Evolutionary conservation across 192 early-diverging fungal genomes (phyloP), one percentile per base, ranked within the genome.

Genomic region (Coemansia asiatica): DNA sequence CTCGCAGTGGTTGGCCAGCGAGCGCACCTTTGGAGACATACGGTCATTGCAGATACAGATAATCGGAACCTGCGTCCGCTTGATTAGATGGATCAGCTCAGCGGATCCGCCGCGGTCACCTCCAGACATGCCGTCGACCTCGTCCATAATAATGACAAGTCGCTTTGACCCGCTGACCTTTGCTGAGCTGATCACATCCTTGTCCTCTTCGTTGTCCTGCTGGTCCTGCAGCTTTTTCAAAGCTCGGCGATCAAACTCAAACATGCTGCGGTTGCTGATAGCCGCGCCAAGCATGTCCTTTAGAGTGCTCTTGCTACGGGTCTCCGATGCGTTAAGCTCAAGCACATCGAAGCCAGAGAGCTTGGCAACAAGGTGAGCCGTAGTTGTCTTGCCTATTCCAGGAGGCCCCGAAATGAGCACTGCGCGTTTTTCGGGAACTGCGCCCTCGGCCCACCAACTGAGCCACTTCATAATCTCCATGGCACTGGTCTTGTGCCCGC

Each of bases 31-130:
- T 25, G 88, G 83, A 21, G 90, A 90, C 61, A 86, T 85, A 2
- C 90, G 79, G 76, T 99, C 98, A 72, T 99, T 99, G 76, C 96
- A 98, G 55, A 99, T 98, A 79, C 98, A 98, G 56, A 99, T 97
- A 27, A 99, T 94, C 19, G 98, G 97, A 59, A 96, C 87, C 26
- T 56, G 86, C 6, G 93, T 89, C 59, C 91, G 95, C 69, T 94
- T 95, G 58, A 99, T 94, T 48, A 99, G 71, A 59, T 89, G 74
- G 55, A 94, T 94, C 56, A 99, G 80, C 72, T 97, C 94, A 0
- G 87, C 85, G 4, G 76, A 81, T 27, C 98, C 98, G 46, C 96
- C 98, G 35, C 95, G 87, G 75, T 99, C 98, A 22, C 96, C 95
- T 35, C 87, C 90, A 6, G 95, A 93, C 98, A 99, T 99, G 29